phyloP scores from a whole-genome alignment of 148 eudicot species.

The Persicaria tinctoria region DNA sequence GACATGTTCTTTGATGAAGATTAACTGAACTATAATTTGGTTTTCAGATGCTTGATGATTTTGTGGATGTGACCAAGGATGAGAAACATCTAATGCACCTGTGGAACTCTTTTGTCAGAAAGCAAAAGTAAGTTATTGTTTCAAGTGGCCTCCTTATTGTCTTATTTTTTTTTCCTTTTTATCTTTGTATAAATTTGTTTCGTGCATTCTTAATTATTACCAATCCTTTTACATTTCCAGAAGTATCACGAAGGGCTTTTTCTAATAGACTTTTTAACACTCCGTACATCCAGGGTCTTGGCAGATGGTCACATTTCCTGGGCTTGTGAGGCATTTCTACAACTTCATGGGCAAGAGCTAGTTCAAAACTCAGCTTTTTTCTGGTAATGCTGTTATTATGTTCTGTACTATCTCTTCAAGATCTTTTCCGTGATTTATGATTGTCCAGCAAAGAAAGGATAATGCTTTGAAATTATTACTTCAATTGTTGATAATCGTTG shows the following conservation, averaged over 20 bases:
- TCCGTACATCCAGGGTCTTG: constrained; percentile 46
- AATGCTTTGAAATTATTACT: no score
- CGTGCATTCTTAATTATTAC: neutral
- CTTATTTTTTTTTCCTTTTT: neutral
- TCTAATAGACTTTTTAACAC: neutral
- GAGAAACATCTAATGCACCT: constrained; percentile 96
- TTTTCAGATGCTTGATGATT: constrained; percentile 94
- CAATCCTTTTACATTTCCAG: neutral
- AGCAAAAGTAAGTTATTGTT: constrained; percentile 51
- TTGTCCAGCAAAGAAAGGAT: no score
- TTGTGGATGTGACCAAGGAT: constrained; percentile 80
- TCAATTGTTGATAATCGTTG: no score
- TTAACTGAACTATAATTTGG: constrained; percentile 10
- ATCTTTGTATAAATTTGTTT: neutral
- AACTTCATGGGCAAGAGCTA: constrained; percentile 51
- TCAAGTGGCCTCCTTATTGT: neutral
- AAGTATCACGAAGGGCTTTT: neutral
- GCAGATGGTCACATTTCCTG: constrained; percentile 98
- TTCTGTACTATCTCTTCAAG: neutral
- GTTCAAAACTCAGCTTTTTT: constrained; percentile 42
- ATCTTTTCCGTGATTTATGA: neutral
- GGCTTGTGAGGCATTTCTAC: constrained; percentile 90
- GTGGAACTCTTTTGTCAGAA: constrained; percentile 94
- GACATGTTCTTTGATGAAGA: neutral
- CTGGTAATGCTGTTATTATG: constrained; percentile 38